Evolutionary conservation across 2,329 filamentous ascomycete species (phyloP), one percentile per base, ranked within the genome.

Genomic region (Teratosphaeria pseudoeucalypti): DNA sequence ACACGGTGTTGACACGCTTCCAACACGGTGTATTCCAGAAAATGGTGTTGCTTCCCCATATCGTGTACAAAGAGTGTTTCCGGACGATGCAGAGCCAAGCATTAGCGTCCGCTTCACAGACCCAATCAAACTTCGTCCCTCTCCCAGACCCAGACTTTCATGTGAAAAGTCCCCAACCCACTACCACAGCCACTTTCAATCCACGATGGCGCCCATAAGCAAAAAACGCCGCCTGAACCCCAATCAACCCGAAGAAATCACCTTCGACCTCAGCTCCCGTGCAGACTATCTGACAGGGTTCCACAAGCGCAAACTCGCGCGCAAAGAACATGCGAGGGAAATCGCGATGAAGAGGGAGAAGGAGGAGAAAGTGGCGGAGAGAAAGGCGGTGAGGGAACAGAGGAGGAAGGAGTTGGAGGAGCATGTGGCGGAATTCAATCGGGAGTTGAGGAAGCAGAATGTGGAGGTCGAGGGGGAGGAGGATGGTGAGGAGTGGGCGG

Each of bases 231-330:
- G 88, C 73, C 67, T 75, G 73, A 74, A 62, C 71, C 32, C 29
- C 23, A 55, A 49, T 6, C 72, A 80, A 14, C 79, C 89, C 61
- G 89, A 92, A 70, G 90, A 95, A 72, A 87, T 99, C 73, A 84
- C 79, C 57, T 99, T 97, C 76, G 91, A 99, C 76, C 77, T 82
- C 62, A 80, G 81, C 62, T 89, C 89, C 54, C 86, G 94, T 64
- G 79, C 88, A 64, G 91, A 97, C 70, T 99, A 89, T 72, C 81
- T 99, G 60, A 96, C 91, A 0, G 94, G 94, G 2, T 99, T 99
- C 76, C 92, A 92, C 79, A 99, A 97, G 81, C 87, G 94, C 74
- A 97, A 96, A 75, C 77, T 89, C 57, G 88, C 90, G 73, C 83
- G 94, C 43, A 85, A 86, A 65, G 95, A 95, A 77, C 80, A 86